phyloP scores from a whole-genome alignment of 352 stramenopile species.

The Globisporangium viniferum region DNA sequence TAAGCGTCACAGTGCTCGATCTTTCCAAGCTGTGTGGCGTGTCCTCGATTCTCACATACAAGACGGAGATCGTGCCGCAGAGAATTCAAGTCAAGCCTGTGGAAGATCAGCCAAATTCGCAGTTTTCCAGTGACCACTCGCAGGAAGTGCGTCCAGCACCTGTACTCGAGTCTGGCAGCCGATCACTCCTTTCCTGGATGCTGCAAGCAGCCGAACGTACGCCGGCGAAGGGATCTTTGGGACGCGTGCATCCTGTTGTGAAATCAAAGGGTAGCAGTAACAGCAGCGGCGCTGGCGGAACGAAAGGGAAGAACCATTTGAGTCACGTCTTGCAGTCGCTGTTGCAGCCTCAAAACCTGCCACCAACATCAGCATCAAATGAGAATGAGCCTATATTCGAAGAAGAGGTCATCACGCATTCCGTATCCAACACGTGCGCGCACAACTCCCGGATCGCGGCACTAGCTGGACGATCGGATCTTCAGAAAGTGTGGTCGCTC shows the following conservation, averaged over 20 bases:
- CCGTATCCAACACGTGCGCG: conserved; percentile 45
- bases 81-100: conserved; percentile 19
- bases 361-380: background rate
- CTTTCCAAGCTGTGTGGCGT: conserved; percentile 74
- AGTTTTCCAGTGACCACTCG: background rate
- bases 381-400: background rate
- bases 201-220: conserved; percentile 40
- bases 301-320: conserved; percentile 27
- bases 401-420: conserved; percentile 8
- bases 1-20: conserved; percentile 71
- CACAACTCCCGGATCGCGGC: conserved; percentile 56
- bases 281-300: background rate
- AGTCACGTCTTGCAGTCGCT: conserved; percentile 43
- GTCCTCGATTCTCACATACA: conserved; percentile 69
- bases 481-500: conserved; percentile 82
- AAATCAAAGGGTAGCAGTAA: background rate
- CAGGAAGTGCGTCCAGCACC: background rate
- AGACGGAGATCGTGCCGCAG: conserved; percentile 34
- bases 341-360: conserved; percentile 17
- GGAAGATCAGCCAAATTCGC: conserved; percentile 9
- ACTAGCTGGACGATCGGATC: conserved; percentile 56
- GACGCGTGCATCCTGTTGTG: conserved; percentile 11
- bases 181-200: conserved; percentile 65
- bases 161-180: conserved; percentile 27
- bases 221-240: background rate